Percentiles rank a stretch among this genome's conserved stretches.
phyloP scores from a whole-genome alignment of 225 moss, liverwort and hornwort species.

The Asterella californica region DNA sequence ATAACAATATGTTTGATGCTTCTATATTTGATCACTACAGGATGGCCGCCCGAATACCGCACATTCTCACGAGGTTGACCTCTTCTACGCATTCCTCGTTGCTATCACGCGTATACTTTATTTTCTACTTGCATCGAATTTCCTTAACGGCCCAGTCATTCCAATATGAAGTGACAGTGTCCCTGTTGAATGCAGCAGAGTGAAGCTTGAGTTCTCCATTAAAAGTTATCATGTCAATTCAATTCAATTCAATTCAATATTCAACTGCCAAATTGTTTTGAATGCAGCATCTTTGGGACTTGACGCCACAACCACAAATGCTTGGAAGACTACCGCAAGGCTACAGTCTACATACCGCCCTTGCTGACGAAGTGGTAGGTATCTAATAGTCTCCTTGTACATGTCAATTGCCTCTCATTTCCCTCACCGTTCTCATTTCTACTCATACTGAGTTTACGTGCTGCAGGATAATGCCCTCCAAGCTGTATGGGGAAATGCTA shows the following conservation, averaged over 20 bases:
- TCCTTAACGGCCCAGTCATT: too few relatives aligned
- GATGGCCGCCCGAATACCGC: conserved; percentile 3
- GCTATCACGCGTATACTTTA: background rate
- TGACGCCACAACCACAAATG: conserved; percentile 51
- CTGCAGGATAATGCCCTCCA: conserved; percentile 57
- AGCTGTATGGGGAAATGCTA: conserved; percentile 33
- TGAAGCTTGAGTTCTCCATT: too few relatives aligned
- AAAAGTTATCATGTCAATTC: too few relatives aligned
- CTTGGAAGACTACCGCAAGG: conserved; percentile 49
- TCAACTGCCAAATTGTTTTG: too few relatives aligned
- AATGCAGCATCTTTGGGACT: conserved; percentile 36
- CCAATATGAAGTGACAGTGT: too few relatives aligned
- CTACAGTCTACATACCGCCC: conserved; percentile 45
- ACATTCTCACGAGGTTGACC: conserved; percentile 1
- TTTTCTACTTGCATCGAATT: too few relatives aligned
- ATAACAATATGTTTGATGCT: background rate
- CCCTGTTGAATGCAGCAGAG: too few relatives aligned
- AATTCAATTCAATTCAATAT: too few relatives aligned
- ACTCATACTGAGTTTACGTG: background rate
- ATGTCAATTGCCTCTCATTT: background rate
- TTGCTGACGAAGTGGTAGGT: conserved; percentile 51
- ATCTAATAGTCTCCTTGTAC: background rate
- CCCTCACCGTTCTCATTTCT: too few relatives aligned
- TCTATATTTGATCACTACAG: background rate
- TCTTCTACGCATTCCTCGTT: background rate